Conservation (phyloP, 164 flowering plant species). For the Nelumbo lutea region DNA sequence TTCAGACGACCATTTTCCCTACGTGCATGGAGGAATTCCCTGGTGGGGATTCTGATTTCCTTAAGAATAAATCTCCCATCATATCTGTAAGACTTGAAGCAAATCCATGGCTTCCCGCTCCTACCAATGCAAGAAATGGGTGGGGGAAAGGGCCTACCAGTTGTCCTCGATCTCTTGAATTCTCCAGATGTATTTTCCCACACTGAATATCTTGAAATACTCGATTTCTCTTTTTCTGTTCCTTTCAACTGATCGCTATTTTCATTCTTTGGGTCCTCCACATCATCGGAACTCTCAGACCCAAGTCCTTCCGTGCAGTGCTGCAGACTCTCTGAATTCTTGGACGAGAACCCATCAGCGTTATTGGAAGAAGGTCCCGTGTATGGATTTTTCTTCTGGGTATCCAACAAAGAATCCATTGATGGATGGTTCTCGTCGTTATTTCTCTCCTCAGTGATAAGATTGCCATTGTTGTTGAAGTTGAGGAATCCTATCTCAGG, state of each 20-base stretch:
- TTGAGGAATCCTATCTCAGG: no score
- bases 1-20: conserved; percentile 78
- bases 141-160: conserved; percentile 50
- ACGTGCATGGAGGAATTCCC: conserved; percentile 60
- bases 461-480: no score
- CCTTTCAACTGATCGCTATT: background rate
- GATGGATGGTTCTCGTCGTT: conserved; percentile 4
- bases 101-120: conserved; percentile 70
- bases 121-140: conserved; percentile 74
- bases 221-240: conserved; percentile 13
- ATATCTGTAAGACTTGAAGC: conserved; percentile 48
- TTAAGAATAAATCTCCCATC: conserved; percentile 76
- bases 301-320: conserved; percentile 85
- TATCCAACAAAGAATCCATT: conserved; percentile 1
- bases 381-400: background rate
- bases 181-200: conserved; percentile 6
- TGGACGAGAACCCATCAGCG: conserved; percentile 37
- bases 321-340: conserved; percentile 50
- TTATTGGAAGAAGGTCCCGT: conserved; percentile 15
- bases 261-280: conserved; percentile 40
- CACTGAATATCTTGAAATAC: conserved; percentile 6
- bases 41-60: conserved; percentile 55
- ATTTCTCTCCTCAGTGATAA: background rate
- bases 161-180: conserved; percentile 25
- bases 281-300: conserved; percentile 67